Evolutionary conservation across 2,329 filamentous ascomycete genomes (phyloP), one percentile per base, ranked within the genome.

Genomic region (Tolypocladium sp.): DNA sequence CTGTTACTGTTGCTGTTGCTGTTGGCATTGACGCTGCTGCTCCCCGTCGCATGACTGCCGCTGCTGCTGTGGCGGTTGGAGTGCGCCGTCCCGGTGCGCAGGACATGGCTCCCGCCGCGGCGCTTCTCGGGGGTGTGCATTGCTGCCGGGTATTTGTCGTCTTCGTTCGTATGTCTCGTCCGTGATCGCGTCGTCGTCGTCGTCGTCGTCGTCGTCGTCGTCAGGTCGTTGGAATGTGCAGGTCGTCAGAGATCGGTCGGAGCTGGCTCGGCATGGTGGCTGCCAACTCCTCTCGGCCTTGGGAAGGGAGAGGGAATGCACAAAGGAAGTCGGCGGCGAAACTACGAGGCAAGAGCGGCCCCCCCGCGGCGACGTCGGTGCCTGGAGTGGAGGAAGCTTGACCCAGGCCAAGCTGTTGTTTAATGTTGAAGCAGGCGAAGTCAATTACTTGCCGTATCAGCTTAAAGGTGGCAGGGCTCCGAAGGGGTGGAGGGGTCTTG

Each of bases 111-210:
- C 58, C 67, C 68, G 58, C 68, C 71, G 62, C 77, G 76, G 65
- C 77, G 77, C 69, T 78, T 80, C 61, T 81, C 76, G 54, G 76
- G 69, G 52, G 70, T 64, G 62, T 71, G 75, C 76, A 78, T 79
- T 15, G 40, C 40, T 42, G 17, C 25, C n/a, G 37, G 12, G 56
- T n/a, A 13, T 13, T 8, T 42, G 15, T 6, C 27, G 49, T 27
- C 20, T 52, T 30, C 10, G 10, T 52, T 35, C 20, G 49, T 52
- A 22, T 30, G 9, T 12, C 35, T 33, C 40, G 54, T 56, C 44
- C 33, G 56, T 61, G 42, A 46, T 55, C 38, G 40, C n/a, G 60
- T 57, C 40, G 40, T 8, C 15, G 40, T 2, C 17, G 20, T 6
- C 37, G 37, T 15, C 35, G 35, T 37, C 35, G 13, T 40, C 38